Evolutionary conservation across 352 stramenopile species (phyloP), one percentile per base, ranked within the genome.

Genomic region (Globisporangium orthogonon): DNA sequence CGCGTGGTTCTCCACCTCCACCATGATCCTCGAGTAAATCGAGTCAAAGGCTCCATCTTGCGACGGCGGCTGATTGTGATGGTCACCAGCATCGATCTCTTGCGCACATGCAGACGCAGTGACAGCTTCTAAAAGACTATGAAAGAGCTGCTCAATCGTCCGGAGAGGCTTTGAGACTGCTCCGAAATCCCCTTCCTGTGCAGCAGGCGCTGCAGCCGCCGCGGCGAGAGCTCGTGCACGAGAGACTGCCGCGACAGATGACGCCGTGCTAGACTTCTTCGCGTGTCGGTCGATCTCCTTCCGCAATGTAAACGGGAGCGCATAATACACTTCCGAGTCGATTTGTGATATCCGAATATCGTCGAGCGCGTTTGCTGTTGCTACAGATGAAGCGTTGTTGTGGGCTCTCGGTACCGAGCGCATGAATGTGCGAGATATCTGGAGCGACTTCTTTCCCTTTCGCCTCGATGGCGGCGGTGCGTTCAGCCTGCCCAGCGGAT

Each of bases 291-390:
- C 71, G 39, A 94, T 84, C 43, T 94, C 85, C 60, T 73, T 75
- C 14, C 76, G 83, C 51, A 94, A 79, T 0, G 58, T 35, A 9
- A 87, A 72, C 4, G 85, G 85, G 5, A 94, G 65, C 17, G 79
- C 74, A 39, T 89, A 54, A 47, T 91, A 91, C 7, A 94, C 80
- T 44, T 89, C 74, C 4, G 72, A 70, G 51, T 94, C 85, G 3
- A 94, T 74, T 71, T 93, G 85, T 4, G 85, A 94, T 58, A 91
- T 70, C 11, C 63, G 70, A 52, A 91, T 82, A 39, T 90, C 78
- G 54, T 93, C 70, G 4, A 93, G 60, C 2, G 74, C 65, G 28
- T 77, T 74, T 18, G 33, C 58, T 14, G 45, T 46, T n/a, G 11
- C 28, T 18, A 18, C 14, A 29, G 49, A 29, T 7, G 31, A 17